Evolutionary conservation across 2,329 filamentous ascomycete species (phyloP), one percentile per base, ranked within the genome.

Genomic region (Trichoderma koningii): DNA sequence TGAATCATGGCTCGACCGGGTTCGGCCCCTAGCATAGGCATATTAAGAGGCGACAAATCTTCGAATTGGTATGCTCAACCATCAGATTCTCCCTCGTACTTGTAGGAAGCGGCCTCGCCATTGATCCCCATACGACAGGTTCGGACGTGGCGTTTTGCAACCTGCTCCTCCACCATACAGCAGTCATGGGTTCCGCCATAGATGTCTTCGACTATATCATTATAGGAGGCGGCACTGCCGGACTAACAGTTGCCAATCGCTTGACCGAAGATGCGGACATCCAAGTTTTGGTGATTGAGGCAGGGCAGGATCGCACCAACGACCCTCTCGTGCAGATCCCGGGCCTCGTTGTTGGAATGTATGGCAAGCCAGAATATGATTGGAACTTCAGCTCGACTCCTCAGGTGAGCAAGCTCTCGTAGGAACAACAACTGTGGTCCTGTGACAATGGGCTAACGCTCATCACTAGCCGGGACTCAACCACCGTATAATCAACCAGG

Each of bases 201-300:
- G 44, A 64, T 15, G 50, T 17, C 21, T 69, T 66, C 44, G 72
- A 74, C 7, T 70, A 73, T 41, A 62, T 73, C 21, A 66, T 73
- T 17, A 64, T 73, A 42, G 70, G 71, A 5, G 73, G 71, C 17
- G 72, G 72, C 28, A 73, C 73, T 17, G 66, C 72, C 10, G 72
- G 73, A 12, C 69, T 71, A 21, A 72, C 72, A 41, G 65, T 74
- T 21, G 73, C 71, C 12, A 67, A 68, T 52, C 68, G 72, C 12
- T 69, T 74, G 55, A 70, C 70, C 30, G 72, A 74, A 61, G 66
- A 67, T 44, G 65, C 68, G 5, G 53, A 66, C 15, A 51, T 70
- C 5, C 68, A 50, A n/a, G 68, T 74, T 19, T 63, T 73, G 2
- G 68, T 74, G 28, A 70, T 74, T 45, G 72, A 74, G 56, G 70